Conservation (phyloP, 2,329 filamentous ascomycete species). For the Exserohilum rostratum region DNA sequence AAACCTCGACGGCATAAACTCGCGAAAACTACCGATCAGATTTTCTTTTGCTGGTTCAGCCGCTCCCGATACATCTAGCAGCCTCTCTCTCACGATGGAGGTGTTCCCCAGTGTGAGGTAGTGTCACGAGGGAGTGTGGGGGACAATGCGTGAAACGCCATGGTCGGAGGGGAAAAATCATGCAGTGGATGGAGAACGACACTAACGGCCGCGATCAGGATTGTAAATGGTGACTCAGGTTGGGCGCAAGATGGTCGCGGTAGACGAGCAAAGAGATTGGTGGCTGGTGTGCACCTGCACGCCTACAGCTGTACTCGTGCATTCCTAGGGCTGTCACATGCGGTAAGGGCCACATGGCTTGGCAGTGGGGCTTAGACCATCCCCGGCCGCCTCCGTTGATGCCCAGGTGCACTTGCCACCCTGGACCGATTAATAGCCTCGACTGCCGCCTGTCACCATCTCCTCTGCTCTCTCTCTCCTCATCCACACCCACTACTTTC, state of each 20-base stretch:
- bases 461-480: neutral
- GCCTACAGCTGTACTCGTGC: neutral
- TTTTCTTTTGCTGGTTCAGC: neutral
- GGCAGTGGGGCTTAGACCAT: constrained; percentile 17
- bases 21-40: neutral
- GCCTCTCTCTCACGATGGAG: neutral
- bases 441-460: neutral
- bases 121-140: neutral
- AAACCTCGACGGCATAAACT: neutral
- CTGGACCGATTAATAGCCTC: constrained; percentile 13
- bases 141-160: neutral
- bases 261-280: neutral
- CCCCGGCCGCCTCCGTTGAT: constrained; percentile 4
- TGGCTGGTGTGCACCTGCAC: neutral
- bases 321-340: neutral
- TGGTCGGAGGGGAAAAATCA: neutral
- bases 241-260: neutral
- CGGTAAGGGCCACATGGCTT: neutral
- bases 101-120: neutral
- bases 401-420: constrained; percentile 14
- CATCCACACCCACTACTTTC: constrained; percentile 10
- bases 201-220: neutral
- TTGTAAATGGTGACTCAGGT: neutral
- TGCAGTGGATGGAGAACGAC: neutral
- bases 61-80: neutral